These are phyloP conservation scores for Mortierella antarctica DNA, from an alignment of 192 early-diverging fungal species.

Conservation along the genomic window DNA sequence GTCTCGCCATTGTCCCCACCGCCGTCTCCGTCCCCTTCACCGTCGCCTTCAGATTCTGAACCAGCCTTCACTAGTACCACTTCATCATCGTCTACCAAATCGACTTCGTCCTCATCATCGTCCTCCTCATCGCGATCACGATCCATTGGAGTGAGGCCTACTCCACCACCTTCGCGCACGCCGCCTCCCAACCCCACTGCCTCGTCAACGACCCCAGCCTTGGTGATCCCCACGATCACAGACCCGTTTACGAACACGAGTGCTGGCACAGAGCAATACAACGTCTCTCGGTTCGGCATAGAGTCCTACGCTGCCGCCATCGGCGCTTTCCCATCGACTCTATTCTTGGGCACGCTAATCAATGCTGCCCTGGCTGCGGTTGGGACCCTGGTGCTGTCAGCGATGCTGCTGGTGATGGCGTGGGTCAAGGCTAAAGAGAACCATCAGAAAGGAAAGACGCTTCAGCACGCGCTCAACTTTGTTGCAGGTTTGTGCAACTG, in stretches of 20 bases:
- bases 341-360: conserved; percentile 29
- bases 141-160: neutral
- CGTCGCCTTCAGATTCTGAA: too few species aligned
- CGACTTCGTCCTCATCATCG: neutral
- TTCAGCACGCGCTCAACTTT: conserved; percentile 46
- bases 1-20: too few species aligned
- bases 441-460: conserved; percentile 44
- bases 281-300: conserved; percentile 38
- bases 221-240: conserved; percentile 29
- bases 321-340: conserved; percentile 25
- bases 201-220: conserved; percentile 1
- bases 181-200: neutral
- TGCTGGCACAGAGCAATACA: conserved; percentile 8
- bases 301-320: conserved; percentile 49
- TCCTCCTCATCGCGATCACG: neutral
- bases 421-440: conserved; percentile 46
- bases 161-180: neutral
- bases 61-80: conserved; percentile 6
- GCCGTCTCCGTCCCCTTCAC: too few species aligned
- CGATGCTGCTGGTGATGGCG: conserved; percentile 14
- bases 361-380: conserved; percentile 25
- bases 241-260: conserved; percentile 28
- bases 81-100: neutral
- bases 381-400: conserved; percentile 14
- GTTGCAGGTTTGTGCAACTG: conserved; percentile 19